phyloP scores from a whole-genome alignment of 805 yeast genomes.

The Kodamaea leandrae region DNA sequence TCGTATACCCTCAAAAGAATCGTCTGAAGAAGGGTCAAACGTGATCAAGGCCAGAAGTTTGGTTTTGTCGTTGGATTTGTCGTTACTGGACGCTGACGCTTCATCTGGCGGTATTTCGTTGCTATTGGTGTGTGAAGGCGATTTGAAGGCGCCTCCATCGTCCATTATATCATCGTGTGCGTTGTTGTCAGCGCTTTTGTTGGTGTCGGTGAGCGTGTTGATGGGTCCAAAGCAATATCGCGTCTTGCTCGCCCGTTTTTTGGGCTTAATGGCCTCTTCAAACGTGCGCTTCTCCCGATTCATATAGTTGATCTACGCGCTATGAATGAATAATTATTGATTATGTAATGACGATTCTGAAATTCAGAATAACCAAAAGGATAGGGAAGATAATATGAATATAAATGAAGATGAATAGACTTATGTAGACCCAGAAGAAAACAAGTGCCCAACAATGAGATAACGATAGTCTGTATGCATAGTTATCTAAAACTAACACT shows the following conservation, averaged over 20 bases:
- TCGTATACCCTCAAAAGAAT: constrained; percentile 42
- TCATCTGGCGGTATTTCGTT: constrained; percentile 1
- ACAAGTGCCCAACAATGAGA: too few relatives aligned
- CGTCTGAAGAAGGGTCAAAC: constrained; percentile 31
- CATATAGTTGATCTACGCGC: constrained; percentile 4
- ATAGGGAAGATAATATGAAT: not conserved
- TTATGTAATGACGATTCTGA: not conserved
- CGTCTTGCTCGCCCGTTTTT: constrained; percentile 19
- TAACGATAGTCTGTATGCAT: too few relatives aligned
- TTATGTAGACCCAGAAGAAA: too few relatives aligned
- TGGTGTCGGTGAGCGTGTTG: constrained; percentile 21
- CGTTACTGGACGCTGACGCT: not conserved
- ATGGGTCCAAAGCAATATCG: constrained; percentile 37
- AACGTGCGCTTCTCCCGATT: constrained; percentile 10
- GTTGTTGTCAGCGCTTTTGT: too few relatives aligned
- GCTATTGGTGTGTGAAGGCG: not conserved
- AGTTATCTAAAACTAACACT: too few relatives aligned
- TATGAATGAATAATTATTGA: too few relatives aligned
- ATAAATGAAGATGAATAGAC: too few relatives aligned
- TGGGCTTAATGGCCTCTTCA: constrained; percentile 12
- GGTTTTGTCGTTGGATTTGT: not conserved
- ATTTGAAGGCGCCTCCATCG: too few relatives aligned
- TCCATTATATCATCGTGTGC: not conserved
- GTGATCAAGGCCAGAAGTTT: constrained; percentile 6
- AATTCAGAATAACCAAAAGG: not conserved